Conservation (phyloP, 106 monocot genomes). For the Triglochin maritima region DNA sequence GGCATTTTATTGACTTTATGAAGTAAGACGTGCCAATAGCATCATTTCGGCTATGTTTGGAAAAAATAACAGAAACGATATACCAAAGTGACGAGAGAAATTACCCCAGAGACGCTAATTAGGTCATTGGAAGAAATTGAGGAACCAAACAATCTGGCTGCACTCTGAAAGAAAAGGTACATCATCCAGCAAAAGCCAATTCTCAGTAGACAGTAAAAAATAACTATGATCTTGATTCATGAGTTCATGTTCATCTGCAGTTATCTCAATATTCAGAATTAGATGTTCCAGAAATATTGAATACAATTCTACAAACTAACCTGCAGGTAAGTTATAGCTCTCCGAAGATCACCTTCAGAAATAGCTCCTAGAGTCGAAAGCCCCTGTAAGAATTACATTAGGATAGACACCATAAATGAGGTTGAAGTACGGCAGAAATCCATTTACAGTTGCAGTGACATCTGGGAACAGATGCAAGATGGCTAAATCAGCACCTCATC, state of each 20-base stretch:
- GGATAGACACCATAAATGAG: not conserved
- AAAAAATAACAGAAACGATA: not conserved
- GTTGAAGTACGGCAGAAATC: not conserved
- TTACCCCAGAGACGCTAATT: slow-evolving; percentile 93
- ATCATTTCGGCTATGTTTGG: too few relatives aligned
- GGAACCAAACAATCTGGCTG: slow-evolving; percentile 88
- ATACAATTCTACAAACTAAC: slow-evolving; percentile 16
- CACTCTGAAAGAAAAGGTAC: slow-evolving; percentile 48
- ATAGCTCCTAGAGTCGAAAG: slow-evolving; percentile 75
- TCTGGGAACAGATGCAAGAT: not conserved
- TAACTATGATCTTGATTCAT: too few relatives aligned
- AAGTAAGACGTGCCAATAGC: too few relatives aligned
- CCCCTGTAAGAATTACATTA: slow-evolving; percentile 35
- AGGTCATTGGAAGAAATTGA: slow-evolving; percentile 68
- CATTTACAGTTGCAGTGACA: not conserved
- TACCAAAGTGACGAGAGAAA: not conserved
- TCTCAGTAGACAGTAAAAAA: too few relatives aligned
- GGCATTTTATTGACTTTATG: too few relatives aligned
- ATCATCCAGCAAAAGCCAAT: too few relatives aligned
- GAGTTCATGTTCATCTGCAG: not conserved
- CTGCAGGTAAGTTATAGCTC: slow-evolving; percentile 98
- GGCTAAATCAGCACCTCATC: slow-evolving; percentile 33
- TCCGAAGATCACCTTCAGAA: slow-evolving; percentile 93
- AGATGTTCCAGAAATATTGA: not conserved
- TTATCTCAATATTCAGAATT: not conserved